Evolutionary conservation across 139 green algal species (phyloP), one percentile per base, ranked within the genome.

Genomic region (Astrephomene gubernaculifera): DNA sequence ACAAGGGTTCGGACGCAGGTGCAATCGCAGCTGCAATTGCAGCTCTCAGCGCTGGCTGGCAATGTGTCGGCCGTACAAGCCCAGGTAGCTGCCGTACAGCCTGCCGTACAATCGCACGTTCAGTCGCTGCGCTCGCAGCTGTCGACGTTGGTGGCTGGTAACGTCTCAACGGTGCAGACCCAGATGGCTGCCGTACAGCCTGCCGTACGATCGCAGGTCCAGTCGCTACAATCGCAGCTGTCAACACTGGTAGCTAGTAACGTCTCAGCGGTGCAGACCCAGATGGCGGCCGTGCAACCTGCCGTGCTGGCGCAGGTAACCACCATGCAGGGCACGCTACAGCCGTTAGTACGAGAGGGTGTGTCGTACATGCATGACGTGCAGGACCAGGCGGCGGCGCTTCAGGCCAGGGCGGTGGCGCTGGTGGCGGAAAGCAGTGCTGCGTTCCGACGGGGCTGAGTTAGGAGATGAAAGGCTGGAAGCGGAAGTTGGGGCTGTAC

Each of bases 161-260:
- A n/a, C n/a, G n/a, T n/a, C n/a, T n/a, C n/a, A n/a, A n/a, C n/a
- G n/a, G n/a, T n/a, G n/a, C n/a, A n/a, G 52, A 60, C 52, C 52
- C 52, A 60, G 52, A 60, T 60, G 52, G 52, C 52, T 60, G n/a
- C n/a, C n/a, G n/a, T n/a, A n/a, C n/a, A n/a, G n/a, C n/a, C n/a
- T n/a, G n/a, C n/a, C n/a, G n/a, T n/a, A n/a, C n/a, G n/a, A n/a
- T n/a, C n/a, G n/a, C n/a, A n/a, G n/a, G n/a, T n/a, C n/a, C n/a
- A n/a, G n/a, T n/a, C n/a, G n/a, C n/a, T n/a, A n/a, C n/a, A n/a
- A 57, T 54, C 75, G 54, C 75, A 71, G 57, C 41, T 82, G 53
- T 25, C 57, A 5, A 57, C 75, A 27, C 57, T 82, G 38, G 57
- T 29, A 24, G 75, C n/a, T n/a, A n/a, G 57, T 7, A 38, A 71